phyloP scores from a whole-genome alignment of 371 early-diverging fungal genomes.

The Apophysomyces variabilis region DNA sequence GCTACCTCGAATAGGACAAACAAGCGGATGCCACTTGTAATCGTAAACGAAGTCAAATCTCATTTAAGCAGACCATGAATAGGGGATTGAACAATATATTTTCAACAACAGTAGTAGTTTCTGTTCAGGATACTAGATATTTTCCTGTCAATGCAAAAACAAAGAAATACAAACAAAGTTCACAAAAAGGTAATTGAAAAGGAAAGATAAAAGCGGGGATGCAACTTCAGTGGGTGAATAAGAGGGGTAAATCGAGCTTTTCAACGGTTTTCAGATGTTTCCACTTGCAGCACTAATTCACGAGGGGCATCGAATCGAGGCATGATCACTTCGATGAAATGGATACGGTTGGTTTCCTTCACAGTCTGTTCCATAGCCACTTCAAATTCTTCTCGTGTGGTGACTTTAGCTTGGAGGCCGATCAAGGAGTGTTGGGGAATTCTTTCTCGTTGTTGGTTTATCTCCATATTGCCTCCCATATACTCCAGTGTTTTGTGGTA shows the following conservation, averaged over 20 bases:
- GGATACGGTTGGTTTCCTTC: conserved; percentile 32
- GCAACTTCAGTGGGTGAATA: background rate
- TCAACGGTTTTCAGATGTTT: conserved; percentile 28
- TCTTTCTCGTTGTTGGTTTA: conserved; percentile 17
- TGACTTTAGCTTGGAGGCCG: conserved; percentile 33
- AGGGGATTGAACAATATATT: no score
- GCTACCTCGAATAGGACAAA: no score
- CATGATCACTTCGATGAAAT: conserved; percentile 47
- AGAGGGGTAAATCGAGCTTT: background rate
- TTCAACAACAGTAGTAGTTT: no score
- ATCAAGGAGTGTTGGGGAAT: conserved; percentile 15
- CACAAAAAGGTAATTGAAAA: no score
- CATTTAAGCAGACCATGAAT: no score
- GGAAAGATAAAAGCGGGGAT: no score
- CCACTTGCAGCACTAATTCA: conserved; percentile 32
- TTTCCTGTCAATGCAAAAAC: no score
- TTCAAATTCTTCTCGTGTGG: conserved; percentile 39
- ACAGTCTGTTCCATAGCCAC: conserved; percentile 28
- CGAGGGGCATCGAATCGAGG: conserved; percentile 42
- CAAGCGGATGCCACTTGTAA: no score
- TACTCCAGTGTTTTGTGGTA: conserved; percentile 47
- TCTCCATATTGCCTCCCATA: conserved; percentile 37
- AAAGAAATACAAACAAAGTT: no score
- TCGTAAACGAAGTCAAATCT: no score
- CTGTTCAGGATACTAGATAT: no score